Percentiles rank a stretch among this genome's conserved stretches.
Evolutionary conservation across 331 rosid genomes (phyloP).

Genomic region (Stylosanthes scabra): DNA sequence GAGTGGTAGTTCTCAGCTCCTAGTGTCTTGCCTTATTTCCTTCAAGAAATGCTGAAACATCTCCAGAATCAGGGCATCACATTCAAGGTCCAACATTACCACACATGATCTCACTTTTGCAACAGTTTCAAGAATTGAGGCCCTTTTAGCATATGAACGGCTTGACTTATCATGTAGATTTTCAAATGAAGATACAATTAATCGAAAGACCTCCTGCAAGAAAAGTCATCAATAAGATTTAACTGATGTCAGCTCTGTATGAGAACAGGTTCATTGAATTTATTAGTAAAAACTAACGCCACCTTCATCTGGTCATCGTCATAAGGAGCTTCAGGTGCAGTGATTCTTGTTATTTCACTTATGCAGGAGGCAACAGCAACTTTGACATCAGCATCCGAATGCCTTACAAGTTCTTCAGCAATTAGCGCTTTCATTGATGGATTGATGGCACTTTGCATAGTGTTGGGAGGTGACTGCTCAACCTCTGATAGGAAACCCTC

Average conservation of each 20-base stretch:
- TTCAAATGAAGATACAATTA: conserved; percentile 90
- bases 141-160: conserved; percentile 71
- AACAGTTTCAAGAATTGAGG: conserved; percentile 87
- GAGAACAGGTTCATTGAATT: conserved; percentile 16
- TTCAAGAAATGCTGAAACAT: conserved; percentile 94
- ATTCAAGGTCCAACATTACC: conserved; percentile 96
- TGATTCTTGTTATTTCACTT: conserved; percentile 94
- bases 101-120: conserved; percentile 97
- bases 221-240: conserved; percentile 7
- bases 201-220: conserved; percentile 83
- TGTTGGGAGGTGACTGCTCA: conserved; percentile 79
- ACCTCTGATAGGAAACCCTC: conserved; percentile 72
- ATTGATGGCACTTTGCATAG: conserved; percentile 84
- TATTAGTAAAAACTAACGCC: conserved; percentile 6
- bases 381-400: conserved; percentile 76
- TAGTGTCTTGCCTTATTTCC: conserved; percentile 65
- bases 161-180: conserved; percentile 71
- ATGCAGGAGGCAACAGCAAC: conserved; percentile 93
- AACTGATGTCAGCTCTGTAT: neutral
- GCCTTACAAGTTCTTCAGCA: conserved; percentile 63
- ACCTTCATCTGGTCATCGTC: conserved; percentile 98
- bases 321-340: conserved; percentile 98
- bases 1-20: neutral
- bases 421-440: conserved; percentile 78
- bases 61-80: conserved; percentile 80